Evolutionary conservation across 163 green algal genomes (phyloP), one percentile per base, ranked within the genome.

Genomic region (Trebouxia gelatinosa): DNA sequence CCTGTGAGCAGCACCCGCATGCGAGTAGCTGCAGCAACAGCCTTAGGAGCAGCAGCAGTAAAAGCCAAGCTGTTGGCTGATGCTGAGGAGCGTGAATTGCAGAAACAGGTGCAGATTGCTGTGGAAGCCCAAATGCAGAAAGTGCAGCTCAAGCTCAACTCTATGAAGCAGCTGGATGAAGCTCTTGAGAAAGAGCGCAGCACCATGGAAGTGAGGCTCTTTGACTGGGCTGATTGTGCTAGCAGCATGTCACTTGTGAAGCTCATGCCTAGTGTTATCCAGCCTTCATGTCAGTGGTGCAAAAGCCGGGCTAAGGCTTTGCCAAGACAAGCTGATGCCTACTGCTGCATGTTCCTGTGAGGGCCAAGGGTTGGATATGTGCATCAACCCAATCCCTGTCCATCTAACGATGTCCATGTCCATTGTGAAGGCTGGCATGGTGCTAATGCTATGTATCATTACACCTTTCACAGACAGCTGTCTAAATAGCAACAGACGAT

Each of bases 61-160:
- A 89, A 90, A 64, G 94, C 95, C 19, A 91, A 93, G 81, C 71
- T 94, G 50, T 71, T 97, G 61, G 95, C 93, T 5, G 89, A 97
- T 23, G 79, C 86, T 39, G 89, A 97, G 84, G 92, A 97, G 87
- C 70, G 88, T 6, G 92, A 98, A 80, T 87, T 97, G 37, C 83
- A 93, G 85, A 81, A 86, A 23, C 70, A 77, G 34, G 62, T 75
- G 1, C 43, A 31, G 31, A 26, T 77, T 19, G 72, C 64, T 31
- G 32, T 93, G 39, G 70, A 92, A 37, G 62, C 84, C 32, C 78
- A 88, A 80, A 72, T 83, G 39, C 58, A 84, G 72, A 82, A 81
- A 58, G 39, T 91, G 67, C 78, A 84, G n/a, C 50, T 65, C 65
- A 91, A 89, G 81, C 70, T 82, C 37, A 75, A 78, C 48, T 67